These are phyloP conservation scores for Orobanche coerulescens DNA, from an alignment of 257 asterid genomes.

Conservation along the genomic window DNA sequence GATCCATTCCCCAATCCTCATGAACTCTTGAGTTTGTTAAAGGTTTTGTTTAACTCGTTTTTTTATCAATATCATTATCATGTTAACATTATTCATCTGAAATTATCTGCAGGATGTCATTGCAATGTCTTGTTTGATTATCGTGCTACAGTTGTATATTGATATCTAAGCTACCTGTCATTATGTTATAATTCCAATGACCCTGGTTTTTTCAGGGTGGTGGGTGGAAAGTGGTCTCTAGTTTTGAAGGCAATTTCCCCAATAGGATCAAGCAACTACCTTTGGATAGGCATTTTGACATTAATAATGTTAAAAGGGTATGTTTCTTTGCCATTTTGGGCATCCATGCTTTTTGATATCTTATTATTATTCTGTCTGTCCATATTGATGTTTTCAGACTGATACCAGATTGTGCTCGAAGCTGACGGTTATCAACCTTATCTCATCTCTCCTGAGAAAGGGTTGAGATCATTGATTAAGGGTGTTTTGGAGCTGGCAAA, in stretches of 20 bases:
- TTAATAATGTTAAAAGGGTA: conserved; percentile 79
- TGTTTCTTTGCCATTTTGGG: conserved; percentile 20
- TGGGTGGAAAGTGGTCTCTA: conserved; percentile 98
- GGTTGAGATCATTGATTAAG: conserved; percentile 74
- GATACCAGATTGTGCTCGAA: conserved; percentile 82
- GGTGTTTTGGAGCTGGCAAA: conserved; percentile 74
- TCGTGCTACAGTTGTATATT: background rate
- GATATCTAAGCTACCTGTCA: background rate
- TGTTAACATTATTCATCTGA: background rate
- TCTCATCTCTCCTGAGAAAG: conserved; percentile 96
- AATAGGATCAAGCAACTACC: conserved; percentile 93
- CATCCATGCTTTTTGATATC: background rate
- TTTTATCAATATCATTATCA: background rate
- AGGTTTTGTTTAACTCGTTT: background rate
- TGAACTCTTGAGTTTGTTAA: background rate
- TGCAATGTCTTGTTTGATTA: background rate
- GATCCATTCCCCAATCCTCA: no score
- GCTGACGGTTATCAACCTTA: conserved; percentile 99
- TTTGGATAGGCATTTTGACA: conserved; percentile 81
- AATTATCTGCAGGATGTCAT: background rate
- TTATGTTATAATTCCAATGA: background rate
- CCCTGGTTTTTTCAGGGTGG: conserved; percentile 51
- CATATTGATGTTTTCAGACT: conserved; percentile 21
- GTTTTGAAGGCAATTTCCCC: conserved; percentile 98
- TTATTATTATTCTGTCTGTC: background rate